Conservation (phyloP, 495 filamentous ascomycete species). For the Podospora tetraspora region DNA sequence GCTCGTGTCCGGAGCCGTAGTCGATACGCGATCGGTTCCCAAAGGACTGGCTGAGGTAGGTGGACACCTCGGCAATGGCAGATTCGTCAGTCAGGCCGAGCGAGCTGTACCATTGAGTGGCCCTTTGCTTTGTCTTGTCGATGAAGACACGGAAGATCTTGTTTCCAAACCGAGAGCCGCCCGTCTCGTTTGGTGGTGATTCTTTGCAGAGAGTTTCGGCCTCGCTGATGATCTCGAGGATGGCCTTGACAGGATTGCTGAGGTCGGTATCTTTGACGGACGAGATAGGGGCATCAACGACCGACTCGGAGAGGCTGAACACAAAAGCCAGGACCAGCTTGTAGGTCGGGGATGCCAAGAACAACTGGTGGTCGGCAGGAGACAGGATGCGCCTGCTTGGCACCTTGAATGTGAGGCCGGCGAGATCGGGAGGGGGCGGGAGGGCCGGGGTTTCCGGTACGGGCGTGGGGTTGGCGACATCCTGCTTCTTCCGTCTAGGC, state of each 20-base stretch:
- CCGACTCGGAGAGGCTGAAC: conserved; percentile 78
- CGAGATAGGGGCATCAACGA: conserved; percentile 69
- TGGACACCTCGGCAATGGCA: conserved; percentile 63
- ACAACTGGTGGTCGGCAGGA: conserved; percentile 70
- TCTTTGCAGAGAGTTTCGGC: conserved; percentile 56
- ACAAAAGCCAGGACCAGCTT: conserved; percentile 74
- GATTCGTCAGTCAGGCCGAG: conserved; percentile 49
- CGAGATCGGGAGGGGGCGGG: conserved; percentile 61
- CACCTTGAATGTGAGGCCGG: conserved; percentile 54
- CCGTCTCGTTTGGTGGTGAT: conserved; percentile 76
- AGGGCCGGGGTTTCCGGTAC: conserved; percentile 67
- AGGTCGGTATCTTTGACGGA: conserved; percentile 51
- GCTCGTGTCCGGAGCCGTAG: conserved; percentile 94
- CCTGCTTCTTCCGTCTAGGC: conserved; percentile 53
- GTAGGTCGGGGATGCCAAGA: conserved; percentile 72
- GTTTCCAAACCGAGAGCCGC: conserved; percentile 90
- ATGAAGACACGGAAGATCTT: conserved; percentile 80
- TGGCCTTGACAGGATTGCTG: conserved; percentile 53
- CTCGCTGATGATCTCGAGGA: conserved; percentile 65
- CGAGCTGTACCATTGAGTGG: conserved; percentile 53
- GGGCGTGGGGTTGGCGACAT: conserved; percentile 53
- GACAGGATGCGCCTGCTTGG: conserved; percentile 79
- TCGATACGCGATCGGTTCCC: conserved; percentile 87
- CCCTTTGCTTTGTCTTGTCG: conserved; percentile 57
- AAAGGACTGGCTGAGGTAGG: conserved; percentile 77